A percentile compares a stretch with the other conserved stretches of the same genome.
Conservation (phyloP, 2,329 filamentous ascomycete species). For the Aspergillus neoniger region DNA sequence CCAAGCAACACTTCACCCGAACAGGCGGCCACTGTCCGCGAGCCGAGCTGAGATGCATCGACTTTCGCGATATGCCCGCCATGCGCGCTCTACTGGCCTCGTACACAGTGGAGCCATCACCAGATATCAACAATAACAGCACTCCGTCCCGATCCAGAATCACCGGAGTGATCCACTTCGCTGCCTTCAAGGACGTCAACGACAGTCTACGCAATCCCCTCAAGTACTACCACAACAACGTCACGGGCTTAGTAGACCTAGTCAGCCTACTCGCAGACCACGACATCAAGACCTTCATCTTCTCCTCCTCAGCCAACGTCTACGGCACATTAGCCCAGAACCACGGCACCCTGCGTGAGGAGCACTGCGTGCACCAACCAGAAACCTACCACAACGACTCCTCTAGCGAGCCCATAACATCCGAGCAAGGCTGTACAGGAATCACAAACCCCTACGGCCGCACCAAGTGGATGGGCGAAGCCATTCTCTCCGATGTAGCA, state of each 20-base stretch:
- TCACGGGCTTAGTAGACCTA: constrained; percentile 62
- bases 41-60: constrained; percentile 7
- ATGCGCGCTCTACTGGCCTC: constrained; percentile 10
- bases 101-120: constrained; percentile 49
- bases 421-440: constrained; percentile 54
- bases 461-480: constrained; percentile 67
- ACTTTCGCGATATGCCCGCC: constrained; percentile 10
- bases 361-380: constrained; percentile 55
- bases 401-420: constrained; percentile 42
- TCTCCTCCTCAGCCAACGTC: constrained; percentile 67
- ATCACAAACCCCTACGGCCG: constrained; percentile 66
- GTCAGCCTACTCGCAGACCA: constrained; percentile 59
- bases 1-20: constrained; percentile 36
- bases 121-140: constrained; percentile 32
- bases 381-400: constrained; percentile 47
- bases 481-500: constrained; percentile 63
- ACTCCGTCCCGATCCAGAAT: constrained; percentile 50
- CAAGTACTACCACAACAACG: constrained; percentile 67
- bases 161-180: constrained; percentile 66
- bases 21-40: constrained; percentile 1
- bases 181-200: constrained; percentile 64
- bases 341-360: constrained; percentile 53
- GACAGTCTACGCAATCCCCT: constrained; percentile 63
- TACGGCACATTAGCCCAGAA: constrained; percentile 56
- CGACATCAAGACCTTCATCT: constrained; percentile 65